phyloP scores from a whole-genome alignment of 2,329 filamentous ascomycete species.

The Fusarium pininemorale region DNA sequence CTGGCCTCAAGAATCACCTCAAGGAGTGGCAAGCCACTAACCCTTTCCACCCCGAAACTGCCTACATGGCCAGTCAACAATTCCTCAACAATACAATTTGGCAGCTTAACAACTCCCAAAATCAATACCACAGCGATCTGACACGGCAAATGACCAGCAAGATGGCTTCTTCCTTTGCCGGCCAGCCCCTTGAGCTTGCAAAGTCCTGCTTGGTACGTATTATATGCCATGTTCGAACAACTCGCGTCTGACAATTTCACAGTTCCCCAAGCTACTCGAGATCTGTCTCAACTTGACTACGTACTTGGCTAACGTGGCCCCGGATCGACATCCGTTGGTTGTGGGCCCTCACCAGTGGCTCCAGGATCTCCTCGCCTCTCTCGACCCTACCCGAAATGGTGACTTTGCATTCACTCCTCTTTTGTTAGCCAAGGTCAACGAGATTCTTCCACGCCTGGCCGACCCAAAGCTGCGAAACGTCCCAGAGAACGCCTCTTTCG shows the following conservation, averaged over 20 bases:
- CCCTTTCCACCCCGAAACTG: constrained; percentile 61
- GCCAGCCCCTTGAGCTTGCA: constrained; percentile 77
- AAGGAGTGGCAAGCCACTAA: constrained; percentile 56
- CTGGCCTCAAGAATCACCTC: constrained; percentile 69
- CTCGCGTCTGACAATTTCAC: constrained; percentile 14
- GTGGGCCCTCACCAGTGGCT: constrained; percentile 78
- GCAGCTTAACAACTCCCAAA: constrained; percentile 61
- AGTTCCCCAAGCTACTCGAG: constrained; percentile 84
- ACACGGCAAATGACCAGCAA: constrained; percentile 58
- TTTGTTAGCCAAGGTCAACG: constrained; percentile 78
- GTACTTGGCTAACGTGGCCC: constrained; percentile 72
- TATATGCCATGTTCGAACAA: not conserved
- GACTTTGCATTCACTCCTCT: constrained; percentile 81
- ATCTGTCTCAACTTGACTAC: constrained; percentile 78
- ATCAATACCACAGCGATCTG: not conserved
- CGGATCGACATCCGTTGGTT: constrained; percentile 69
- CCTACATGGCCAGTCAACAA: constrained; percentile 67
- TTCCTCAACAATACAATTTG: constrained; percentile 73
- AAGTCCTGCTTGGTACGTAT: constrained; percentile 74
- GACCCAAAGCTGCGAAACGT: constrained; percentile 69
- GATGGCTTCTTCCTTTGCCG: constrained; percentile 76
- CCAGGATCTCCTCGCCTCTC: constrained; percentile 71
- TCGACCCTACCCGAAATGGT: constrained; percentile 77
- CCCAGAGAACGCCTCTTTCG: constrained; percentile 58
- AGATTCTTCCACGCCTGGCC: constrained; percentile 71